Base-by-base conservation (phyloP, 2,329 filamentous ascomycete genomes). In the Pseudopyricularia cyperi region DNA sequence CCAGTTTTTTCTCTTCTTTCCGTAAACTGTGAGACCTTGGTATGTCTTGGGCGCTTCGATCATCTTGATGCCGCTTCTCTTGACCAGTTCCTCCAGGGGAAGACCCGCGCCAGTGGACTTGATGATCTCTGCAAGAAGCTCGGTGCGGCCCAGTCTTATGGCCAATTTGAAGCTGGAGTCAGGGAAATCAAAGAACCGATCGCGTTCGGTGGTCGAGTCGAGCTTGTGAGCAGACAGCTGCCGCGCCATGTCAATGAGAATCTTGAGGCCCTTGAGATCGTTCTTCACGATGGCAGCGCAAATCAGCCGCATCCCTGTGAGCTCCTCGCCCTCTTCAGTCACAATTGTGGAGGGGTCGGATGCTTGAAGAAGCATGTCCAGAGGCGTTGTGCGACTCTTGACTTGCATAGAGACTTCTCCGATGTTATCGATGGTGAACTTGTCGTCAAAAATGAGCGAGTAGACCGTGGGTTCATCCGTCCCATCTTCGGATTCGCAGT, bases 371-470 rank as follows among this genome's bases (percentile, higher is more conserved):
- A 89, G 63, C 52, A 86, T 63, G 0, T 64, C 56, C 1, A 76
- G 61, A 2, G 87, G 82, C 34, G 72, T 73, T 8, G 75, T 66
- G 15, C 71, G 66, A 53, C 84, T 86, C 61, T 86, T 82, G 54
- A 89, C 83, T 52, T 83, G 74, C 60, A 77, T 82, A 0, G 78
- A 79, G 4, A 85, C 71, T 56, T 87, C 77, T 0, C 85, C 85
- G 53, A 93, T 74, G 57, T 88, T 80, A 15, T 93, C 85, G 51
- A 91, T 76, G 0, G 87, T 93, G 62, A 86, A 87, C 34, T 76
- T 71, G 12, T 83, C 77, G 57, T 84, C 77, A 28, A 88, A 68
- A 39, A 82, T 70, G 54, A 83, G 75, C 15, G 67, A 68, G 48
- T 71, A 68, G 39, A 80, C 71, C 7, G 68, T 67, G 17, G 71